These are phyloP conservation scores for Aspergillus candidus DNA, from an alignment of 2,329 filamentous ascomycete species.

Conservation along the genomic window DNA sequence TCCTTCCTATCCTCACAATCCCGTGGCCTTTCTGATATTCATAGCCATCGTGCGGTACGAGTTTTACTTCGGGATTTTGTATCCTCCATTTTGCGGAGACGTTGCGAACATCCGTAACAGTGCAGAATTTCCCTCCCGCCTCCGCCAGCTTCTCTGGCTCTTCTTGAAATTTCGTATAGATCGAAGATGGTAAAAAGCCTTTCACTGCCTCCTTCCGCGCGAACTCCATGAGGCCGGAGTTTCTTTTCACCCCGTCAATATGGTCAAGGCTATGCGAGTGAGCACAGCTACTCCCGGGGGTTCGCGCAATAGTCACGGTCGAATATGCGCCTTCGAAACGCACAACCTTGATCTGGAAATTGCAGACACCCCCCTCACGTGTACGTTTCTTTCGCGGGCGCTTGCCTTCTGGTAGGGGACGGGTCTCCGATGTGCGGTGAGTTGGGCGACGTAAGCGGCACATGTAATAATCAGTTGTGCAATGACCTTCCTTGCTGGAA, in stretches of 20 bases:
- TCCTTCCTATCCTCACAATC: conserved; percentile 29
- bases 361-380: conserved; percentile 42
- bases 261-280: conserved; percentile 45
- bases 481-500: conserved; percentile 37
- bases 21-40: conserved; percentile 40
- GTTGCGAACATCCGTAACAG: conserved; percentile 44
- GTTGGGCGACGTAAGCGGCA: conserved; percentile 40
- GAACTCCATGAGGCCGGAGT: conserved; percentile 44
- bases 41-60: conserved; percentile 43
- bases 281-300: conserved; percentile 33
- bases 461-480: conserved; percentile 44
- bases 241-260: conserved; percentile 44
- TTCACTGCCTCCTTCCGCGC: conserved; percentile 41
- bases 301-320: conserved; percentile 39
- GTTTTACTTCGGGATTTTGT: conserved; percentile 38
- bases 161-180: conserved; percentile 44
- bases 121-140: conserved; percentile 42
- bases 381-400: conserved; percentile 40
- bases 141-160: conserved; percentile 40
- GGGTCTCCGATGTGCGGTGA: conserved; percentile 35
- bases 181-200: conserved; percentile 44
- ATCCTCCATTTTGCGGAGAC: conserved; percentile 45
- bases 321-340: conserved; percentile 39
- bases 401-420: conserved; percentile 41
- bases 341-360: conserved; percentile 45